Conservation (phyloP, 768 basidiomycete species). For the Tylopilus subfusipes region DNA sequence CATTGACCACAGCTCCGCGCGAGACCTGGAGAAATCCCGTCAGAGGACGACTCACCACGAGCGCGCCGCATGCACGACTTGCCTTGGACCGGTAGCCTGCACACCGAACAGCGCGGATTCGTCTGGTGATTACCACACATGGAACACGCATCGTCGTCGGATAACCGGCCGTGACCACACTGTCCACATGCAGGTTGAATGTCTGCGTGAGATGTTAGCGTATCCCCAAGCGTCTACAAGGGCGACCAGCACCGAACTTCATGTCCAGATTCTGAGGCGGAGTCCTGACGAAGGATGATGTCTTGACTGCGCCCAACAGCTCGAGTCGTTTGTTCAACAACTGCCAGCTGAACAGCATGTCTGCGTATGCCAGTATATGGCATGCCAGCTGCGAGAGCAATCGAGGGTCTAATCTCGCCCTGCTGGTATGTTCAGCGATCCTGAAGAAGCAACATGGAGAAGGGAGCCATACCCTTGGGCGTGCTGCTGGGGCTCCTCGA, state of each 20-base stretch:
- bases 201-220: constrained; percentile 30
- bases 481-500: constrained; percentile 23
- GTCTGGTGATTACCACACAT: constrained; percentile 42
- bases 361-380: constrained; percentile 72
- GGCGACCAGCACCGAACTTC: constrained; percentile 32
- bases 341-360: constrained; percentile 72
- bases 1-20: constrained; percentile 60
- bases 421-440: constrained; percentile 1
- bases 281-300: constrained; percentile 21
- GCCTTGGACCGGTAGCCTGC: constrained; percentile 77
- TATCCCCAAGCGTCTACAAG: constrained; percentile 1
- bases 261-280: constrained; percentile 31
- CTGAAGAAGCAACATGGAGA: neutral
- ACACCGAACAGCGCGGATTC: constrained; percentile 62
- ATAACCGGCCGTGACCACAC: constrained; percentile 37
- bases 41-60: neutral
- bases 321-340: constrained; percentile 68
- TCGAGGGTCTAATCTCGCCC: constrained; percentile 15
- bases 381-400: constrained; percentile 41
- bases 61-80: constrained; percentile 7
- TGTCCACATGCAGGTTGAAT: constrained; percentile 45
- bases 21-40: constrained; percentile 41
- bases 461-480: constrained; percentile 8
- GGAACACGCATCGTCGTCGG: constrained; percentile 39
- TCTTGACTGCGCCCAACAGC: constrained; percentile 61